Percentiles rank a stretch among this genome's conserved stretches.
phyloP scores from a whole-genome alignment of 192 early-diverging fungal species.

The Coemansia sp. region DNA sequence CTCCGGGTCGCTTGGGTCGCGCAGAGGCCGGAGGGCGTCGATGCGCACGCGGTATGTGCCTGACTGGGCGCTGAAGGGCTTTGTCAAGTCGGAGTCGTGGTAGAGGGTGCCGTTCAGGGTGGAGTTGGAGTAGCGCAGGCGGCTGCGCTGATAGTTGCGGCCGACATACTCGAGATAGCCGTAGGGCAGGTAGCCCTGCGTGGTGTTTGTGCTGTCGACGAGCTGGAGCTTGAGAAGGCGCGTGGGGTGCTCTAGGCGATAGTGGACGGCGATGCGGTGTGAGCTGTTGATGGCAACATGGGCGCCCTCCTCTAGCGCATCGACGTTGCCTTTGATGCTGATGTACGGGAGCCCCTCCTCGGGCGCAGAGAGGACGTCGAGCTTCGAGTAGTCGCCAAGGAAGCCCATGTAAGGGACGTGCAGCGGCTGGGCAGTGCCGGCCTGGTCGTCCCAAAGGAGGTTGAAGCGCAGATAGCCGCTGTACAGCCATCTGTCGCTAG shows the following conservation, averaged over 20 bases:
- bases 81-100: slow-evolving; percentile 41
- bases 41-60: slow-evolving; percentile 50
- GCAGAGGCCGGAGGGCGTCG: slow-evolving; percentile 49
- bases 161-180: slow-evolving; percentile 52
- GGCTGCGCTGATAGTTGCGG: slow-evolving; percentile 47
- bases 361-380: slow-evolving; percentile 39
- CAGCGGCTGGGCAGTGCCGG: slow-evolving; percentile 38
- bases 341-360: slow-evolving; percentile 46
- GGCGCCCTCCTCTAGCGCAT: slow-evolving; percentile 26
- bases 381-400: slow-evolving; percentile 49
- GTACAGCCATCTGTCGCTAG: slow-evolving; percentile 41
- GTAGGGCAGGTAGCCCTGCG: slow-evolving; percentile 45
- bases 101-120: slow-evolving; percentile 53
- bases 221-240: slow-evolving; percentile 48
- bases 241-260: slow-evolving; percentile 52
- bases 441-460: slow-evolving; percentile 48
- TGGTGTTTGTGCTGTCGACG: slow-evolving; percentile 38
- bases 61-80: slow-evolving; percentile 16
- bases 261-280: slow-evolving; percentile 42
- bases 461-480: slow-evolving; percentile 51
- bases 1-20: slow-evolving; percentile 36
- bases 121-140: slow-evolving; percentile 47
- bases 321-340: slow-evolving; percentile 36
- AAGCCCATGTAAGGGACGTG: slow-evolving; percentile 53
- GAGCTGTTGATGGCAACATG: slow-evolving; percentile 35